Evolutionary conservation across 2,329 filamentous ascomycete species (phyloP), one percentile per base, ranked within the genome.

Genomic region (Fusarium ambrosium): DNA sequence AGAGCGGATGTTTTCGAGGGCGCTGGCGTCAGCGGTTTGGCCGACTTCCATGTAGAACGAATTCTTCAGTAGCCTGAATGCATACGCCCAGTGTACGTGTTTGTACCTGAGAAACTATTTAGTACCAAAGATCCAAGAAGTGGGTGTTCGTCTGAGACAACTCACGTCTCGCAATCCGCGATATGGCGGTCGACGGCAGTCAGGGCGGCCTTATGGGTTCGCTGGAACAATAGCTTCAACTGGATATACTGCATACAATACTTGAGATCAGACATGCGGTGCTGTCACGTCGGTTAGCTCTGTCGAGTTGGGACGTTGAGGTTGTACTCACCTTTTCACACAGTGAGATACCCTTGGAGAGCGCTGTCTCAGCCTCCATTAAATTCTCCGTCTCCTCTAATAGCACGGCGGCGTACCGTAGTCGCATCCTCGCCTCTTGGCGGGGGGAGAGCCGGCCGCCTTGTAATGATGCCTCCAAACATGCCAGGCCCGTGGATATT

Each of bases 231-330:
- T 2, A 93, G 88, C 75, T 93, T 92, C 59, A 92, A 88, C 68
- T 93, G 89, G 18, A 95, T 85, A 79, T 94, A 94, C 73, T 94
- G 90, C 88, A 95, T 94, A 71, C 90, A 91, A 81, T 95, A 95
- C 80, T 94, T 95, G 43, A 95, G 82, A 75, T 95, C 93, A 29
- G 82, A 79, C 68, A 85, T 71, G 10, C 84, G 83, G 65, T 86
- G 82, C 81, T 85, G 24, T 16, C n/a, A 7, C 27, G 27, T 37
- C 39, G n/a, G 70, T 79, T 82, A 85, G 78, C 80, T 80, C 4
- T 9, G 24, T 13, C 45, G 9, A 51, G 22, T 9, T 14, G 6
- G 48, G 2, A 22, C 18, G 6, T 43, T 18, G 10, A 18, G 37
- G 4, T 6, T 18, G 22, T 27, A 34, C 79, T 72, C 82, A 91